Evolutionary conservation across 352 stramenopile genomes (phyloP).

Genomic region (Phytophthora boehmeriae): DNA sequence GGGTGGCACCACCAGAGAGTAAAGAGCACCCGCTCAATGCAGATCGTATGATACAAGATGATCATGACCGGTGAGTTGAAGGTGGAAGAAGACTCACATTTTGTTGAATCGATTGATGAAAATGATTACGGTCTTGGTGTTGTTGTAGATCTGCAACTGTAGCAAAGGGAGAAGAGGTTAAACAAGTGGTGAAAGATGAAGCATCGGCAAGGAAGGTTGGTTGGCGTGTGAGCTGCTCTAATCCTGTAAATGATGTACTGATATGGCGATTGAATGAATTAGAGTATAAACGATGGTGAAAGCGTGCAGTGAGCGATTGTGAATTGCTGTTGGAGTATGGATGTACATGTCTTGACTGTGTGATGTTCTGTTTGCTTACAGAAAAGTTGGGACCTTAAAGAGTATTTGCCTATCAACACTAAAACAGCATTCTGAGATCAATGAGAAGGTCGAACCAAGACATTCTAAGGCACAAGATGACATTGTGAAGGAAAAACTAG

Average conservation of each 20-base stretch:
- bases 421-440: constrained; percentile 13
- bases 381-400: constrained; percentile 37
- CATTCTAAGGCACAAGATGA: neutral
- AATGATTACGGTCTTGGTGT: neutral
- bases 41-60: constrained; percentile 1
- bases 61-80: constrained; percentile 18
- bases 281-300: constrained; percentile 4
- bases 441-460: constrained; percentile 4
- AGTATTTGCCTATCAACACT: constrained; percentile 33
- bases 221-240: neutral
- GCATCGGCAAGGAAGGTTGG: neutral
- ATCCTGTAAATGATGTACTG: neutral
- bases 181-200: neutral
- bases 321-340: neutral
- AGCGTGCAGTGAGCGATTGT: constrained; percentile 15
- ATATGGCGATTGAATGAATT: neutral
- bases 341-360: neutral
- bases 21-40: constrained; percentile 1
- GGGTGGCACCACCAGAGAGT: constrained; percentile 20
- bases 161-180: neutral
- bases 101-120: constrained; percentile 1
- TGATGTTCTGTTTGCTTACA: constrained; percentile 9
- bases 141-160: neutral
- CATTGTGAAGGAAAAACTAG: constrained; percentile 3
- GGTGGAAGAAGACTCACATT: neutral